Evolutionary conservation across 805 yeast genomes (phyloP), one percentile per base, ranked within the genome.

Genomic region (Tetrapisispora fleetii): DNA sequence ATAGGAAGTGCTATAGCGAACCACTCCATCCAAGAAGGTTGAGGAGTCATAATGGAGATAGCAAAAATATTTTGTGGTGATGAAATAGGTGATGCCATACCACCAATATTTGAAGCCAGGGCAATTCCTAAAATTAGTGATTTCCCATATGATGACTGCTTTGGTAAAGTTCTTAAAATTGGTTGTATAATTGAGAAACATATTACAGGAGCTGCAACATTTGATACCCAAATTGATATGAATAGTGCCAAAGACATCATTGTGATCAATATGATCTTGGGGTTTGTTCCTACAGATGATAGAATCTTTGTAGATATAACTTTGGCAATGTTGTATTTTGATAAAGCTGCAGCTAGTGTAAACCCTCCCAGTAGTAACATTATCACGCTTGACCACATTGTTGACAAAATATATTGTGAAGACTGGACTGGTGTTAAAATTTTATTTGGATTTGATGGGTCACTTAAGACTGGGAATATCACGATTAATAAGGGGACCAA

Each of bases 31-130:
- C 99, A 91, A 9, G 83, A 79, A 1, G 83, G 81, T 48, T 77
- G 81, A 1, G 95, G 95, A 49, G 73, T 74, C 98, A 91, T 91
- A 56, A 83, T 72, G 49, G 87, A 90, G 45, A 91, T 74, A 1
- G 96, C 95, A 58, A 91, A 81, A 53, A 91, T 86, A 65, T 91
- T 91, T 63, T 91, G 99, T 1, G 99, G 99, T 2, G 96, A 87
- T 1, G 97, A 90, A 60, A 91, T 91, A 8, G 99, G 99, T 4
- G 96, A 87, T 0, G 96, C 84, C 95, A 90, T 91, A 54, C 99
- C 99, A 21, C 96, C 98, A 43, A 91, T 72, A 62, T 91, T 88
- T 8, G 95, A 84, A 1, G 98, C 95, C 49, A 91, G 70, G 0
- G 98, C 98, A 56, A 91, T 85, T 40, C 97, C 98, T 42, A 91